A percentile compares a stretch with the other conserved stretches of the same genome.
Evolutionary conservation across 495 filamentous ascomycete species (phyloP).

Genomic region (Penicillium manginii): DNA sequence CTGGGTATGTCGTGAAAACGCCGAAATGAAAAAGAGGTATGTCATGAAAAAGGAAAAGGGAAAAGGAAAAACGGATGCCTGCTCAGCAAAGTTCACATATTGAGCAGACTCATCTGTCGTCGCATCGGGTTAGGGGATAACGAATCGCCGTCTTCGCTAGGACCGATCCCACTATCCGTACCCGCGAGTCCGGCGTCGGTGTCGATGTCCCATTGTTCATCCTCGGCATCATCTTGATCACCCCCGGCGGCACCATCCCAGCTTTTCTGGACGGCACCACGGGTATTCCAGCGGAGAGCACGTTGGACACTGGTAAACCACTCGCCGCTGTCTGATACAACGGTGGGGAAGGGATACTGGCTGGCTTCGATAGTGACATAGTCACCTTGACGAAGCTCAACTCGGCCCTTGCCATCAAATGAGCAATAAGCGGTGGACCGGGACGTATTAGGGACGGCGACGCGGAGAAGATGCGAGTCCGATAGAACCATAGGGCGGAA

Average conservation of each 20-base stretch:
- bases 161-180: conserved; percentile 54
- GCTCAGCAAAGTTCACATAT: conserved; percentile 34
- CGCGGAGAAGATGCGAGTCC: conserved; percentile 85
- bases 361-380: conserved; percentile 92
- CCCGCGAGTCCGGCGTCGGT: conserved; percentile 66
- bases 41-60: conserved; percentile 13
- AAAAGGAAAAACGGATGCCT: conserved; percentile 2
- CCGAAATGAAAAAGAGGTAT: conserved; percentile 1
- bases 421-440: conserved; percentile 93
- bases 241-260: conserved; percentile 57
- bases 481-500: conserved; percentile 99
- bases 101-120: conserved; percentile 67
- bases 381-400: conserved; percentile 89
- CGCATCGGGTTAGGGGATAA: conserved; percentile 65
- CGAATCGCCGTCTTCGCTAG: conserved; percentile 65
- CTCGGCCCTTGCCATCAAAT: conserved; percentile 93
- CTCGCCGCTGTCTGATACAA: conserved; percentile 74
- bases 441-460: conserved; percentile 80
- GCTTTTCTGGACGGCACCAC: conserved; percentile 82
- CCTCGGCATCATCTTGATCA: conserved; percentile 41
- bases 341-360: conserved; percentile 94
- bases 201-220: conserved; percentile 73
- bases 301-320: conserved; percentile 95
- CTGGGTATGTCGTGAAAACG: conserved; percentile 12
- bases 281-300: conserved; percentile 90